Conservation (phyloP, 2,329 filamentous ascomycete genomes). For the Escovopsis sp. region DNA sequence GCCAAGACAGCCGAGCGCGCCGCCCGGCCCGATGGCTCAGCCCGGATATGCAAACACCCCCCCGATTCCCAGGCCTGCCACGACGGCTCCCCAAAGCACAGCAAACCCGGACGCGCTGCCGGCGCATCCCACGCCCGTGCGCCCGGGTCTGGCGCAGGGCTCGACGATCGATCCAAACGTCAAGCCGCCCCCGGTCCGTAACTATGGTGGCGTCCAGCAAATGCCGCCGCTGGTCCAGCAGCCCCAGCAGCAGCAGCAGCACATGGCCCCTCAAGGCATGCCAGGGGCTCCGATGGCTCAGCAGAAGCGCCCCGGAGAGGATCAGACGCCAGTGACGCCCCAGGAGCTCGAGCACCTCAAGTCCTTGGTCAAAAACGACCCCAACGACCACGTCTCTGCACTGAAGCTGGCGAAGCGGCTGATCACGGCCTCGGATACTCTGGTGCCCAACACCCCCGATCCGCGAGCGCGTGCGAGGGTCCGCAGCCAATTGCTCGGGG, state of each 20-base stretch:
- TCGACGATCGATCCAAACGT: constrained; percentile 40
- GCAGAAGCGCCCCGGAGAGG: constrained; percentile 10
- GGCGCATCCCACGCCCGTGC: constrained; percentile 47
- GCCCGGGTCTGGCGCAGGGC: constrained; percentile 46
- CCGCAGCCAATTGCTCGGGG: constrained; percentile 69
- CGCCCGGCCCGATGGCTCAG: constrained; percentile 12
- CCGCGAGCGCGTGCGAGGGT: constrained; percentile 59
- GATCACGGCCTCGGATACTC: constrained; percentile 66
- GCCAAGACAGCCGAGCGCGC: constrained; percentile 18
- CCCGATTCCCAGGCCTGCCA: constrained; percentile 9
- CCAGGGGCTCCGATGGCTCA: constrained; percentile 5
- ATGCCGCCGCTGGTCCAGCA: constrained; percentile 18
- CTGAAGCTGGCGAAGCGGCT: constrained; percentile 68
- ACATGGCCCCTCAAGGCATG: neutral
- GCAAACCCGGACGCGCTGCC: constrained; percentile 33
- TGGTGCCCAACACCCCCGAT: constrained; percentile 51
- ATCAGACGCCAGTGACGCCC: constrained; percentile 46
- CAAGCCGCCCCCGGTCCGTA: constrained; percentile 44
- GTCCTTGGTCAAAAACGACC: constrained; percentile 52
- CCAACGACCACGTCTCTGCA: constrained; percentile 56
- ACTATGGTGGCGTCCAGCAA: constrained; percentile 35
- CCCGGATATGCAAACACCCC: constrained; percentile 5
- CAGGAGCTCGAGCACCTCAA: constrained; percentile 67
- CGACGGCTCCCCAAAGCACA: constrained; percentile 15
- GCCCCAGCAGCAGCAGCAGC: constrained; percentile 5